A percentile compares a stretch with the other conserved stretches of the same genome.
These are phyloP conservation scores for Ricinus communis DNA, from an alignment of 345 rosid genomes.

Conservation along the genomic window DNA sequence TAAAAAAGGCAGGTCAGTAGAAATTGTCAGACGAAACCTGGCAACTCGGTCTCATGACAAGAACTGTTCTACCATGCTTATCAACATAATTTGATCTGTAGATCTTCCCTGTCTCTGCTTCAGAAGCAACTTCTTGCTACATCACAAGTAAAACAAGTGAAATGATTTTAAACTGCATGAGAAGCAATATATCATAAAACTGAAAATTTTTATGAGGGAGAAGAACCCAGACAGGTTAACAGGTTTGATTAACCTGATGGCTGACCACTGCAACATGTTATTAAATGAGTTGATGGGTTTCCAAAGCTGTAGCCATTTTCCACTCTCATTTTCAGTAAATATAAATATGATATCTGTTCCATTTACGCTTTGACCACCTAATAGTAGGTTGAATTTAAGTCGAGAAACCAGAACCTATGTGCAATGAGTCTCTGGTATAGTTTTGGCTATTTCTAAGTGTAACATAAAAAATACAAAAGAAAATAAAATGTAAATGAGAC, in stretches of 20 bases:
- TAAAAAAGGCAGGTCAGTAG: not conserved
- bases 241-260: not conserved
- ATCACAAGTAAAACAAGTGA: constrained; percentile 12
- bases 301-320: not conserved
- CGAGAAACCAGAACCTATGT: not conserved
- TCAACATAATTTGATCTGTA: constrained; percentile 70
- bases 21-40: constrained; percentile 52
- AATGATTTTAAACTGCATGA: not conserved
- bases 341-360: not conserved
- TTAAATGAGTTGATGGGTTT: not conserved
- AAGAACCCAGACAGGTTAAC: not conserved
- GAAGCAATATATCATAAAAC: not conserved
- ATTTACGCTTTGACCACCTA: not conserved
- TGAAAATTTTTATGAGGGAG: constrained; percentile 5
- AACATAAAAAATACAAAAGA: not conserved
- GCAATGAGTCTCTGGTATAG: not conserved
- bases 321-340: not conserved
- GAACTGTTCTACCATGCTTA: constrained; percentile 80
- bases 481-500: not conserved
- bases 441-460: not conserved
- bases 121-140: constrained; percentile 85
- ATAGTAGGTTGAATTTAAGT: not conserved
- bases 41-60: constrained; percentile 84
- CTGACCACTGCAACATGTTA: not conserved
- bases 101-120: constrained; percentile 92